phyloP scores from a whole-genome alignment of 1,284 basidiomycete species.

The Veloporphyrellus conicus region DNA sequence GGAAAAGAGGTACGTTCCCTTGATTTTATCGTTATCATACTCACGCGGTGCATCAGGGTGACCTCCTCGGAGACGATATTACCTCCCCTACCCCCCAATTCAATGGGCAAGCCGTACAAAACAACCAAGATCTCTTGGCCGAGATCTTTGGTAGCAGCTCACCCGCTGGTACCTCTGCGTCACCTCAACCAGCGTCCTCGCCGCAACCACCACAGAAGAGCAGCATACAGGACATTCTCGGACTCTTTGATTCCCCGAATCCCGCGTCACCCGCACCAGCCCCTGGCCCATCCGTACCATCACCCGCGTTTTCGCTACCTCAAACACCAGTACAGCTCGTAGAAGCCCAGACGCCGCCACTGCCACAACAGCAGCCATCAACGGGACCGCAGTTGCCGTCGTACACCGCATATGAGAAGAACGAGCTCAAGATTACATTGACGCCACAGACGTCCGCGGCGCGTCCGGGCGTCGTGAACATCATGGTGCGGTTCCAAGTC shows the following conservation, averaged over 20 bases:
- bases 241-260: slow-evolving; percentile 66
- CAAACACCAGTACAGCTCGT: slow-evolving; percentile 29
- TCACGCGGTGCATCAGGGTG: slow-evolving; percentile 41
- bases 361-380: slow-evolving; percentile 36
- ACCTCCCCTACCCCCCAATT: slow-evolving; percentile 35
- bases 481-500: slow-evolving; percentile 84
- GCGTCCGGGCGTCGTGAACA: slow-evolving; percentile 84
- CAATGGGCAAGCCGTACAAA: slow-evolving; percentile 51
- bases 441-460: slow-evolving; percentile 78
- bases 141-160: slow-evolving; percentile 82
- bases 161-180: slow-evolving; percentile 36
- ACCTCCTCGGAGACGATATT: slow-evolving; percentile 76
- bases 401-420: slow-evolving; percentile 89
- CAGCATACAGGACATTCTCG: slow-evolving; percentile 86
- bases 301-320: slow-evolving; percentile 35
- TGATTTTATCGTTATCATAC: slow-evolving; percentile 4
- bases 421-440: slow-evolving; percentile 84
- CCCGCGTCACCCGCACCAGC: slow-evolving; percentile 36
- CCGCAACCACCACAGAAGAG: slow-evolving; percentile 50
- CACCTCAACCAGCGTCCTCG: slow-evolving; percentile 41
- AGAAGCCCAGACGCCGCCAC: slow-evolving; percentile 33
- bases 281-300: slow-evolving; percentile 19
- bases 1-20: slow-evolving; percentile 61
- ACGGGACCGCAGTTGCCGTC: slow-evolving; percentile 55
- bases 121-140: slow-evolving; percentile 85